Conservation (phyloP, 371 early-diverging fungal species). For the Fennellomyces sp. region DNA sequence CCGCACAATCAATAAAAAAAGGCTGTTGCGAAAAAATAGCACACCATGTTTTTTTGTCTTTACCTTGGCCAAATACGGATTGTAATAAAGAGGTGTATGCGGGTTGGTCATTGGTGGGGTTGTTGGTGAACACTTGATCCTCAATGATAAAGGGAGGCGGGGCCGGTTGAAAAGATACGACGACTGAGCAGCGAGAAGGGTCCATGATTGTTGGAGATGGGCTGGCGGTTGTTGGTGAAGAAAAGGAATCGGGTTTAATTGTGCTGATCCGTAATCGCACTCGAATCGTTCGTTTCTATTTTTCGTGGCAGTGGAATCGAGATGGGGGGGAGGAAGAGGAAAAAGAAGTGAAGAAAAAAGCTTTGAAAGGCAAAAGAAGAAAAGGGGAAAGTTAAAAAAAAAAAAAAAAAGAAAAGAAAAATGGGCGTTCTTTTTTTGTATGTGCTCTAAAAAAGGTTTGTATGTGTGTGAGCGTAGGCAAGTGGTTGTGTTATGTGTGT, state of each 20-base stretch:
- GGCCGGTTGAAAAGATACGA: conserved; percentile 18
- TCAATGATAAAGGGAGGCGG: conserved; percentile 20
- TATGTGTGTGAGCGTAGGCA: too few species aligned
- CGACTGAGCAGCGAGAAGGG: conserved; percentile 20
- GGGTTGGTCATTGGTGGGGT: conserved; percentile 2
- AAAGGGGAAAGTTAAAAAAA: conserved; percentile 1
- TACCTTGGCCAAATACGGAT: conserved; percentile 26
- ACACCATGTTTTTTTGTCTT: background rate
- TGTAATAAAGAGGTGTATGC: conserved; percentile 14
- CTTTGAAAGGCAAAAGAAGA: conserved; percentile 8
- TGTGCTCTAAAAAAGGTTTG: background rate
- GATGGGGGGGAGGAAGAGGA: background rate
- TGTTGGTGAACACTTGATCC: background rate
- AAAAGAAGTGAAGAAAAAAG: background rate
- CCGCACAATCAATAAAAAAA: background rate
- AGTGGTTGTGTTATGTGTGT: background rate
- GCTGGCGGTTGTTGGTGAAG: background rate
- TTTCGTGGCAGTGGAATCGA: background rate
- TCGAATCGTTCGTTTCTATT: background rate
- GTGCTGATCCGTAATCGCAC: conserved; percentile 2
- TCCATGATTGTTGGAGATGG: conserved; percentile 13
- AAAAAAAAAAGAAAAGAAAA: background rate
- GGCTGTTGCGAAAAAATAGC: background rate
- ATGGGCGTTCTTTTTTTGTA: conserved; percentile 10
- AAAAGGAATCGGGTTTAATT: background rate